phyloP scores from a whole-genome alignment of 148 eudicot genomes.

The Drosera capensis region DNA sequence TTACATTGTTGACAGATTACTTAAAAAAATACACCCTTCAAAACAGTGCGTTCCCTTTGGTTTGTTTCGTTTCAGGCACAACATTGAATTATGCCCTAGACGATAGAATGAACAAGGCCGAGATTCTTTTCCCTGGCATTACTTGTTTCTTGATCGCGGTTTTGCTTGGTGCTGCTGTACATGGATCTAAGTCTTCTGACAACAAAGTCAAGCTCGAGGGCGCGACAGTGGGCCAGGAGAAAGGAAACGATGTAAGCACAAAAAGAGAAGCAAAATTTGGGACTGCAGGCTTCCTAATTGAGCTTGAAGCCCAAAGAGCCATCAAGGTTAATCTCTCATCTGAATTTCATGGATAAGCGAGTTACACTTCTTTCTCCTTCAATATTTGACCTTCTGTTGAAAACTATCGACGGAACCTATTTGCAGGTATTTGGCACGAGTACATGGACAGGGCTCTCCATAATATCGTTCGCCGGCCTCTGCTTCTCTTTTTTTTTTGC shows the following conservation, averaged over 20 bases:
- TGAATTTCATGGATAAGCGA: background rate
- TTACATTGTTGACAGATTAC: background rate
- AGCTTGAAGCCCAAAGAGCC: slow-evolving; percentile 58
- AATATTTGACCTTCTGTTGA: background rate
- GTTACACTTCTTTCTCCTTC: background rate
- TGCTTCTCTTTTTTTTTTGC: slow-evolving; percentile 40
- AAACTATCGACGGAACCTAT: background rate
- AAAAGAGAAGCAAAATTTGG: slow-evolving; percentile 42
- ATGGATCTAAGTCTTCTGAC: slow-evolving; percentile 52
- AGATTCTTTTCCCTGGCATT: slow-evolving; percentile 80
- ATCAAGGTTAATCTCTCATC: slow-evolving; percentile 33
- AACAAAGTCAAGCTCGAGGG: slow-evolving; percentile 29
- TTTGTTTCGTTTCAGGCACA: slow-evolving; percentile 37
- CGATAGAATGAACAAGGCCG: slow-evolving; percentile 66
- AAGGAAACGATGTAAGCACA: slow-evolving; percentile 15
- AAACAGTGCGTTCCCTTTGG: background rate
- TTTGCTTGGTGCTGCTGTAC: slow-evolving; percentile 57
- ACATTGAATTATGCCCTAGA: slow-evolving; percentile 78
- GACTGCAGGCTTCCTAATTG: slow-evolving; percentile 59
- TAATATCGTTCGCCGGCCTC: slow-evolving; percentile 54
- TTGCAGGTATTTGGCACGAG: slow-evolving; percentile 53
- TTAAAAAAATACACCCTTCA: background rate
- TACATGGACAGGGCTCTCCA: slow-evolving; percentile 33
- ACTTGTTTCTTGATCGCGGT: slow-evolving; percentile 75
- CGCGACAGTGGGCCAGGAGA: slow-evolving; percentile 15